phyloP scores from a whole-genome alignment of 257 asterid genomes.

The Solanum corneliomulleri region DNA sequence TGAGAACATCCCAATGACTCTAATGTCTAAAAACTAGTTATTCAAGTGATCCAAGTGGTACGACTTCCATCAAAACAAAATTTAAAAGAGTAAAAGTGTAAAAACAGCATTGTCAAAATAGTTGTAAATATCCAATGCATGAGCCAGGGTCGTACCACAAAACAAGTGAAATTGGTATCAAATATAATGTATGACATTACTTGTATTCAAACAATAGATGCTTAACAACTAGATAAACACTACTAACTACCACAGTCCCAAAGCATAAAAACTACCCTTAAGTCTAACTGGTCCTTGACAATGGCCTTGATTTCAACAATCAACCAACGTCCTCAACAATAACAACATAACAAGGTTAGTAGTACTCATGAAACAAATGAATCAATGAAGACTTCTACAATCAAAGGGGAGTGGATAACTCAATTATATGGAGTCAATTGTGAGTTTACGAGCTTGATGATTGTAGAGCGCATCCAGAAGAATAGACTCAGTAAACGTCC shows the following conservation, averaged over 20 bases:
- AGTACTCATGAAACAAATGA: background rate
- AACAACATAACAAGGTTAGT: background rate
- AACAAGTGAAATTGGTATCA: background rate
- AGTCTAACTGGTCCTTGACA: background rate
- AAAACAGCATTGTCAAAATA: too few species aligned
- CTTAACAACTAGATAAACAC: background rate
- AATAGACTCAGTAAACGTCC: too few species aligned
- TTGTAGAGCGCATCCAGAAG: too few species aligned
- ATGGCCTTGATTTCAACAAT: background rate
- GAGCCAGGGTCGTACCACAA: background rate
- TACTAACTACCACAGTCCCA: background rate
- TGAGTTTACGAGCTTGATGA: too few species aligned
- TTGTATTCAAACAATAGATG: background rate
- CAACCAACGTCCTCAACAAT: background rate
- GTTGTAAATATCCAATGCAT: background rate
- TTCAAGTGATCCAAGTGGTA: background rate
- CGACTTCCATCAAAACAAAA: background rate
- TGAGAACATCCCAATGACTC: background rate
- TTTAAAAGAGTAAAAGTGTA: background rate
- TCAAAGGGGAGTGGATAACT: background rate
- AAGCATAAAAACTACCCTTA: background rate
- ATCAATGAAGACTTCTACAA: background rate
- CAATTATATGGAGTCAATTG: too few species aligned
- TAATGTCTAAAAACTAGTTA: background rate
- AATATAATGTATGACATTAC: background rate